Conservation (phyloP, 768 basidiomycete species). For the Trametopsis cervina region DNA sequence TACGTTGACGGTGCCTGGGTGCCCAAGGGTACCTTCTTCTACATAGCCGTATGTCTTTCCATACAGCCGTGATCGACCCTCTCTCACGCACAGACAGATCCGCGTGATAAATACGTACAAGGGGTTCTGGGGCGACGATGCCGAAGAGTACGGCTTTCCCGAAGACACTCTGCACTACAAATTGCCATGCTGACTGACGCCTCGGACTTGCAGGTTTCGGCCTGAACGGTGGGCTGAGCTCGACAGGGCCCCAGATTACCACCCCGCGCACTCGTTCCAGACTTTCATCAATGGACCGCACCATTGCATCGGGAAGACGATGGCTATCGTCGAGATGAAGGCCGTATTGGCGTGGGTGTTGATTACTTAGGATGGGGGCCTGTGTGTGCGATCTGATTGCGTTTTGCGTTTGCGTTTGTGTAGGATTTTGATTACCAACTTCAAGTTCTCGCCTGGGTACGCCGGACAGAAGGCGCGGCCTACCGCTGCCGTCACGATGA, state of each 20-base stretch:
- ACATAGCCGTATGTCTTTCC: not conserved
- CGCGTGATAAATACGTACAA: not conserved
- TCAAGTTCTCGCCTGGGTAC: not conserved
- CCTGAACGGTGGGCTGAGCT: not conserved
- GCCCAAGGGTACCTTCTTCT: not conserved
- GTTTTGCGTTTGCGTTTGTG: not conserved
- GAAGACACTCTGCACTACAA: not conserved
- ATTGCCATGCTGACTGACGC: no score
- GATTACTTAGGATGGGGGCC: no score
- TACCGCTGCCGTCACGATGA: not conserved
- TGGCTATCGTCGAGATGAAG: not conserved
- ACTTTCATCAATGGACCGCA: not conserved
- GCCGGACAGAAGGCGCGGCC: not conserved
- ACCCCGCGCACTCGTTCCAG: not conserved
- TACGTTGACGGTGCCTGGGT: not conserved
- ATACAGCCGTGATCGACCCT: no score
- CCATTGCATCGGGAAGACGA: not conserved
- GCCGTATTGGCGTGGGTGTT: not conserved
- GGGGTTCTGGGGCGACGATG: conserved; percentile 26
- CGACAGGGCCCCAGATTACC: not conserved
- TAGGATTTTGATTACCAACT: not conserved
- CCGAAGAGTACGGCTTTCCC: conserved; percentile 13
- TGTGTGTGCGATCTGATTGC: no score
- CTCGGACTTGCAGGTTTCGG: not conserved
- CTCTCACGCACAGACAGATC: no score